These are phyloP conservation scores for Lanmaoa pseudosensibilis DNA, from an alignment of 768 basidiomycete species.

Conservation along the genomic window DNA sequence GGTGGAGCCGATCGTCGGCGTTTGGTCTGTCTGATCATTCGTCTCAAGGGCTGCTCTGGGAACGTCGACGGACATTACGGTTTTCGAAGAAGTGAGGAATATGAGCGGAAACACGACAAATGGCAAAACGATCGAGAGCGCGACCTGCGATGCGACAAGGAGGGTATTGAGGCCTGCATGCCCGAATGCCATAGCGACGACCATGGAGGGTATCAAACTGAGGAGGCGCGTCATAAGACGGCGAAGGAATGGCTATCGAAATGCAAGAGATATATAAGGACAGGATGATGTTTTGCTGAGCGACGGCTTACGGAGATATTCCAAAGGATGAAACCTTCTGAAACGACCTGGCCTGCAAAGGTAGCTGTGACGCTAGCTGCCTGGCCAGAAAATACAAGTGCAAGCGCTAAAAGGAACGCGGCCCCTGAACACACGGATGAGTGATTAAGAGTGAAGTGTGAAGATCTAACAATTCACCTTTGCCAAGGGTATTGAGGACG, in stretches of 20 bases:
- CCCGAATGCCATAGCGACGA: slow-evolving; percentile 45
- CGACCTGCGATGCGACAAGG: slow-evolving; percentile 50
- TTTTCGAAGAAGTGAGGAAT: slow-evolving; percentile 38
- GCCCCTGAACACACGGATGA: slow-evolving; percentile 3
- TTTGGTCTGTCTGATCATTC: background rate
- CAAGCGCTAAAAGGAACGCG: slow-evolving; percentile 48
- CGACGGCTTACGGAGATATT: slow-evolving; percentile 34
- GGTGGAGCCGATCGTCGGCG: background rate
- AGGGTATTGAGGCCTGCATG: slow-evolving; percentile 44
- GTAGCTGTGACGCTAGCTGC: slow-evolving; percentile 52
- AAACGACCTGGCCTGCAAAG: slow-evolving; percentile 48
- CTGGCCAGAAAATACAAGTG: slow-evolving; percentile 47
- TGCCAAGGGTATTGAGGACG: slow-evolving; percentile 41
- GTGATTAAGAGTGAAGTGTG: background rate
- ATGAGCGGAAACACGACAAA: slow-evolving; percentile 46
- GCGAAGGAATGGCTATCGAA: slow-evolving; percentile 34
- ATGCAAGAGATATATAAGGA: background rate
- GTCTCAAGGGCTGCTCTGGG: background rate
- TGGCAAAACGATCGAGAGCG: slow-evolving; percentile 46
- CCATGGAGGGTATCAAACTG: slow-evolving; percentile 44
- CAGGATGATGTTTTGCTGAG: background rate
- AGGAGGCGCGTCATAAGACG: slow-evolving; percentile 46
- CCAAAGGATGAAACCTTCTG: slow-evolving; percentile 52
- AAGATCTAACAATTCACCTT: slow-evolving; percentile 23
- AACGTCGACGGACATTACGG: slow-evolving; percentile 27